A percentile compares a stretch with the other conserved stretches of the same genome.
Conservation (phyloP, 495 filamentous ascomycete genomes). For the Xylaria palmicola region DNA sequence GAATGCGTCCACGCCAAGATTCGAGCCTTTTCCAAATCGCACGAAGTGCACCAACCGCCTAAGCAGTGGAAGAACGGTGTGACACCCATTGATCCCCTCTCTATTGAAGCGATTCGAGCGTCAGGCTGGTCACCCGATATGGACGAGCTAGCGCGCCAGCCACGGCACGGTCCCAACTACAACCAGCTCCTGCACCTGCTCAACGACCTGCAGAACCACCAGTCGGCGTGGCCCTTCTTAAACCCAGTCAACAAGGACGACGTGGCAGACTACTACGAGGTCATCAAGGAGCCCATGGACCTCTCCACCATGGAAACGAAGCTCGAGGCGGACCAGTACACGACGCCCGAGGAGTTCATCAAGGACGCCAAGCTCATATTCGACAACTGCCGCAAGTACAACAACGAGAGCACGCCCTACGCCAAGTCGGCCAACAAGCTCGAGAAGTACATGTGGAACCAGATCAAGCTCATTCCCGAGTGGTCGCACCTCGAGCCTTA, state of each 20-base stretch:
- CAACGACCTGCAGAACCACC: constrained; percentile 93
- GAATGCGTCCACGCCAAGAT: constrained; percentile 93
- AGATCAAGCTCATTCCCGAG: constrained; percentile 91
- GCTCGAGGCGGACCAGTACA: constrained; percentile 90
- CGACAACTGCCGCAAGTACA: constrained; percentile 92
- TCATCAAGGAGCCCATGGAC: constrained; percentile 98
- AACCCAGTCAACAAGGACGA: constrained; percentile 93
- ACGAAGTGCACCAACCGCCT: constrained; percentile 82
- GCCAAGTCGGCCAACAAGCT: constrained; percentile 93
- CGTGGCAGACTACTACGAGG: constrained; percentile 95
- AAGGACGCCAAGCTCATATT: constrained; percentile 89
- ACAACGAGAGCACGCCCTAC: constrained; percentile 92
- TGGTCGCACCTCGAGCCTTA: constrained; percentile 72
- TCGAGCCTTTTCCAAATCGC: constrained; percentile 81
- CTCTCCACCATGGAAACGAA: constrained; percentile 93
- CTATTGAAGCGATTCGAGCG: constrained; percentile 77
- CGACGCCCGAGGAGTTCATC: constrained; percentile 89
- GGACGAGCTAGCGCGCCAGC: constrained; percentile 94
- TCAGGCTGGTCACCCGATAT: constrained; percentile 96
- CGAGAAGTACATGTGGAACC: constrained; percentile 95
- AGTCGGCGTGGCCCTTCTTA: constrained; percentile 89
- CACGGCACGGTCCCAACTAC: constrained; percentile 96
- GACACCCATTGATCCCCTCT: constrained; percentile 73
- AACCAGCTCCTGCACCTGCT: constrained; percentile 89
- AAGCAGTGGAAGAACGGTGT: constrained; percentile 77